A percentile compares a stretch with the other conserved stretches of the same genome.
Evolutionary conservation across 768 basidiomycete genomes (phyloP).

Genomic region (Phylloporus sp.): DNA sequence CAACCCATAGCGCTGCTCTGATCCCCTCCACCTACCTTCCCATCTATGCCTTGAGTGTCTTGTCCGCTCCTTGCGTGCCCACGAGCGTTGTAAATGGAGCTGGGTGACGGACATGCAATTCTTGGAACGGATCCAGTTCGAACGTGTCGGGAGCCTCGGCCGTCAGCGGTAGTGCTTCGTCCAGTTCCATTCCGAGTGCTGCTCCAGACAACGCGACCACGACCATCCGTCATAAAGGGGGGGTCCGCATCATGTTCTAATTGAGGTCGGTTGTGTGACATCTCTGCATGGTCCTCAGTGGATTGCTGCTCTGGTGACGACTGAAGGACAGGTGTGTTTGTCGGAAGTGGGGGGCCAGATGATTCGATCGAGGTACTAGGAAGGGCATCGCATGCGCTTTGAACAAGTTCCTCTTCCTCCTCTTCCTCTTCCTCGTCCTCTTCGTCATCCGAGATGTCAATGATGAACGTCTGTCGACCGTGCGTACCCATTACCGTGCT

Average conservation of each 20-base stretch:
- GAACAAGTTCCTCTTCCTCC: conserved; percentile 8
- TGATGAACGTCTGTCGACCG: conserved; percentile 25
- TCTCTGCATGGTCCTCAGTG: not conserved
- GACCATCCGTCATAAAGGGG: conserved; percentile 59
- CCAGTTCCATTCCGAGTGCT: conserved; percentile 24
- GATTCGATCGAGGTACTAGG: not conserved
- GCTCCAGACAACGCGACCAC: conserved; percentile 53
- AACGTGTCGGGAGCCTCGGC: conserved; percentile 18
- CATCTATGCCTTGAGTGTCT: conserved; percentile 12
- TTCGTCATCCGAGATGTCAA: conserved; percentile 31
- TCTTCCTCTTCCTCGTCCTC: conserved; percentile 23
- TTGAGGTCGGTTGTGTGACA: conserved; percentile 11
- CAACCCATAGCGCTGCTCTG: conserved; percentile 10
- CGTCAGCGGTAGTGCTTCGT: conserved; percentile 16
- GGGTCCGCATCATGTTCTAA: conserved; percentile 38
- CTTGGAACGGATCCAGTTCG: conserved; percentile 20
- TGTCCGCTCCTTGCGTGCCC: conserved; percentile 21
- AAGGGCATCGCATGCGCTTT: not conserved
- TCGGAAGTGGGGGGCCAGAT: not conserved
- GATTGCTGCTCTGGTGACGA: conserved; percentile 1
- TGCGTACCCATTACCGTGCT: conserved; percentile 22
- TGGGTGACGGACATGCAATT: conserved; percentile 13
- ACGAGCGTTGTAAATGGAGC: conserved; percentile 10
- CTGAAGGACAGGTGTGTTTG: not conserved
- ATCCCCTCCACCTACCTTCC: conserved; percentile 16